Evolutionary conservation across 768 basidiomycete genomes (phyloP).

Genomic region (Punctularia strigosozonata): DNA sequence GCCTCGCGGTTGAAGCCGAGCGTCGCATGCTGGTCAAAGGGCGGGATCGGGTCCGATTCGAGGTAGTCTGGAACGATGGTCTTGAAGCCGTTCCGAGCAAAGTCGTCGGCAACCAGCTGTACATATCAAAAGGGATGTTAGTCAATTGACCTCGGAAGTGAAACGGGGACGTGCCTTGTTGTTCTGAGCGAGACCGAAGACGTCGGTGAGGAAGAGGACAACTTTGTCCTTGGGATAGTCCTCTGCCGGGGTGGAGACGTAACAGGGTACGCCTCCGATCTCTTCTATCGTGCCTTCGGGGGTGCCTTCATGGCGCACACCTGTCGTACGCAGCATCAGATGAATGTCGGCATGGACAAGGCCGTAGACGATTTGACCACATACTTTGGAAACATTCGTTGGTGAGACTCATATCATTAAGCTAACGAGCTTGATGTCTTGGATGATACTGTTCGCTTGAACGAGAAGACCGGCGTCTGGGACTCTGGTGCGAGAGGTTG

Average conservation of each 20-base stretch:
- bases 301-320: conserved; percentile 9
- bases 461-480: too few relatives aligned
- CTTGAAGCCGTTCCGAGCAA: conserved; percentile 20
- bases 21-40: not conserved
- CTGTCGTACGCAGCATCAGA: too few relatives aligned
- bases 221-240: conserved; percentile 24
- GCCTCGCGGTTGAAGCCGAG: conserved; percentile 25
- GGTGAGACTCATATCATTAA: too few relatives aligned
- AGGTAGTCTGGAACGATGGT: conserved; percentile 25
- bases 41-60: conserved; percentile 16
- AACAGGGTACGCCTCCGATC: conserved; percentile 27
- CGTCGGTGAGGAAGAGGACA: conserved; percentile 26
- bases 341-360: too few relatives aligned
- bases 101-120: conserved; percentile 20
- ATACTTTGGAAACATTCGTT: too few relatives aligned
- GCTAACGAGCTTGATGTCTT: too few relatives aligned
- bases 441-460: too few relatives aligned
- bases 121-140: not conserved
- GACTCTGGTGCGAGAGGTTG: too few relatives aligned
- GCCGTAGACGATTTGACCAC: too few relatives aligned
- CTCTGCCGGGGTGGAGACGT: conserved; percentile 26
- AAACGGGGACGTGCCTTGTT: conserved; percentile 12
- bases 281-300: conserved; percentile 16
- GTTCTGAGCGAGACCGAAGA: conserved; percentile 15
- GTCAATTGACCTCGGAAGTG: not conserved